Evolutionary conservation across 352 stramenopile genomes (phyloP), one percentile per base, ranked within the genome.

Genomic region (Phytophthora multivora): DNA sequence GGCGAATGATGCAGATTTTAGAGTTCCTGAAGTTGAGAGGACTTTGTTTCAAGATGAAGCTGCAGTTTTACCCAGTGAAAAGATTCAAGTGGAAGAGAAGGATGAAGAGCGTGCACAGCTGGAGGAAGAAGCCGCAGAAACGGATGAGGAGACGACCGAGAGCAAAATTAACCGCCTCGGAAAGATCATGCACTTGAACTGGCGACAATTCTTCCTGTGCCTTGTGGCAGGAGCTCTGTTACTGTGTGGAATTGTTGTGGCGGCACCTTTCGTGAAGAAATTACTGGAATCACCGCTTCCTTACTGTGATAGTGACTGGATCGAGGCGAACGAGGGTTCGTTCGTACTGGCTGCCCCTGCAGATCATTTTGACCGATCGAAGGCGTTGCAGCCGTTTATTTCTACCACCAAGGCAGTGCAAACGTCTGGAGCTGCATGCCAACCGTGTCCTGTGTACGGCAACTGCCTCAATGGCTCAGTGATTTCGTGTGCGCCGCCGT

Each of bases 381-480:
- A 76, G 28, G 79, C 77, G 5, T 51, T 91, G 23, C 73, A 89
- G 38, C 74, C 68, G 3, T 89, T 85, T 59, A 72, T 77, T 26
- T 54, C 64, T 23, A 38, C 55, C 42, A 41, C 42, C 2, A 57
- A 74, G 16, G 42, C 51, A 36, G 23, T 41, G 10, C 51, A 33
- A 19, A 10, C n/a, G 9, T 52, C 47, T 3, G 31, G 13, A 23
- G 42, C 51, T 15, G 49, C 35, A 2, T 91, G 82, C 30, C 82
- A 77, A n/a, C 66, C 66, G 13, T 91, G 82, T 36, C 82, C 82
- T 0, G 33, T 89, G 46, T 89, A 81, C 60, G 82, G 76, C 4
- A 81, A 82, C 30, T 91, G 82, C 47, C 58, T 75, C 1, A 73
- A 81, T 50, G 80, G 82, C 9, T 55, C 67, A 4, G 51, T 89